Evolutionary conservation across 1,284 basidiomycete genomes (phyloP).

Genomic region (Malassezia pachydermatis): DNA sequence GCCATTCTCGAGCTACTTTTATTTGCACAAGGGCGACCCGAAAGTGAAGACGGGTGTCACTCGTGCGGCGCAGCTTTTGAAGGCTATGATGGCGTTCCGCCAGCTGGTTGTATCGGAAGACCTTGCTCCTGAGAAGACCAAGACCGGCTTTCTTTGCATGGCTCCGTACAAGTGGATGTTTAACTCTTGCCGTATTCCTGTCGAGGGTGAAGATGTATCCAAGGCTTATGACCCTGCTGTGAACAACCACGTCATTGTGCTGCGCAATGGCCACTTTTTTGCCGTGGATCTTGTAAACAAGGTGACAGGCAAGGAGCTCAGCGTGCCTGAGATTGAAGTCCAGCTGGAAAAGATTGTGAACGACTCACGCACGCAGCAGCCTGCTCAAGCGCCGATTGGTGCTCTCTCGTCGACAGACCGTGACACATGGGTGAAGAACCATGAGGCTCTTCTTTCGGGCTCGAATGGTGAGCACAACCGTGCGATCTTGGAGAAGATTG

Average conservation of each 20-base stretch:
- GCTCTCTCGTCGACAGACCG: conserved; percentile 78
- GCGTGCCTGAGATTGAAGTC: conserved; percentile 66
- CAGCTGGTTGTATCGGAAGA: conserved; percentile 51
- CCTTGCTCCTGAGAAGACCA: conserved; percentile 81
- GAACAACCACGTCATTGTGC: conserved; percentile 79
- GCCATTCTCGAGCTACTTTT: conserved; percentile 91
- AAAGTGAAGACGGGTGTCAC: conserved; percentile 27
- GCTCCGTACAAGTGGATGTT: conserved; percentile 95
- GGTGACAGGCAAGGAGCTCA: conserved; percentile 57
- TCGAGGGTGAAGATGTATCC: conserved; percentile 71
- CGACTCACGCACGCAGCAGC: conserved; percentile 56
- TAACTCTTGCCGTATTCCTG: conserved; percentile 78
- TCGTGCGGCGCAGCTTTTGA: conserved; percentile 40
- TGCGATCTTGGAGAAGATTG: conserved; percentile 66
- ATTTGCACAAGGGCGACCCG: conserved; percentile 64
- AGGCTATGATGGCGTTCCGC: conserved; percentile 44
- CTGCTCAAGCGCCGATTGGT: conserved; percentile 60
- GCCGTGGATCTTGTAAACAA: conserved; percentile 55
- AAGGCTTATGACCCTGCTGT: conserved; percentile 64
- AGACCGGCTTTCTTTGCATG: conserved; percentile 77
- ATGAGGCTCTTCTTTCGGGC: conserved; percentile 51
- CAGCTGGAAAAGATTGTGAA: conserved; percentile 73
- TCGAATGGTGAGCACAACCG: conserved; percentile 57
- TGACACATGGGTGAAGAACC: conserved; percentile 75
- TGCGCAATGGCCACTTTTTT: conserved; percentile 87